Evolutionary conservation across 1,284 basidiomycete species (phyloP), one percentile per base, ranked within the genome.

Genomic region (Boletus mariae): DNA sequence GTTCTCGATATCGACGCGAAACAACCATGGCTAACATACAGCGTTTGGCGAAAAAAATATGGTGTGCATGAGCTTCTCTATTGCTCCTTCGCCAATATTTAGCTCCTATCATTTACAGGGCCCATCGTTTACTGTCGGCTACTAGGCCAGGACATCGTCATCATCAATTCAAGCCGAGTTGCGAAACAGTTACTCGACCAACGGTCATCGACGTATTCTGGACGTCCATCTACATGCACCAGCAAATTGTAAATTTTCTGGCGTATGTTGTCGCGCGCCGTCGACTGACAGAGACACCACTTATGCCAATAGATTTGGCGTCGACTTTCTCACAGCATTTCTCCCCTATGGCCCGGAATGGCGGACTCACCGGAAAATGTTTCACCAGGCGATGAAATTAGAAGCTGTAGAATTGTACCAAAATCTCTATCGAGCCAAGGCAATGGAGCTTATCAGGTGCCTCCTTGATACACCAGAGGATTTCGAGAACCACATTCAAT

Each of bases 1-100:
- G 56, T 76, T 29, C 57, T 75, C 23, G 74, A 80, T 42, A 72
- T 80, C 62, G 73, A 80, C 2, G 61, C 66, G 1, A 55, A 68
- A 45, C 67, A 68, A 38, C 74, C 75, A 17, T 82, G 77, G 78
- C 55, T 66, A 44, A 66, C 61, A 15, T 66, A 70, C 25, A 56
- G 64, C 28, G 8, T 9, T 25, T 66, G 64, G 64, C 53, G 55
- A 44, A 64, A 64, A 43, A 69, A 55, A 54, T 70, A 70, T 37
- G 64, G 20, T 20, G 64, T 64, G 25, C 34, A 56, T 10, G 23
- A 20, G 31, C 17, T 43, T 34, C 26, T 29, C 15, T 4, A 23
- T 26, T 28, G 25, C 32, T 15, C 10, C 5, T 20, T 37, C 11
- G 8, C 17, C 28, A 12, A 26, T 13, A 5, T 37, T 41, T 17